Conservation (phyloP, 257 asterid species). For the Solanum medicagineum region DNA sequence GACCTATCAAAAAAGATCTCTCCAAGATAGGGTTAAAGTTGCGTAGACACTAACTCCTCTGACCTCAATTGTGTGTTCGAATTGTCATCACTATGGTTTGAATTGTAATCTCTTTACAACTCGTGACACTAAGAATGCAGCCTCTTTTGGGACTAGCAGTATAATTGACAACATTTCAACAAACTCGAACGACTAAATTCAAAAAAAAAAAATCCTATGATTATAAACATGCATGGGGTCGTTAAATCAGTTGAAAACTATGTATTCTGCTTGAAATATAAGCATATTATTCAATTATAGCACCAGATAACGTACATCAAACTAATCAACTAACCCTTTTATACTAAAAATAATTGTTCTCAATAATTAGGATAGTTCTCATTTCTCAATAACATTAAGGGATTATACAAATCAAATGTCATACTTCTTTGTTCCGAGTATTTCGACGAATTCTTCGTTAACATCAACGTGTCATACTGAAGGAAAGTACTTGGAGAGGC, state of each 20-base stretch:
- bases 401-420: not conserved
- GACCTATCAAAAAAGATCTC: not conserved
- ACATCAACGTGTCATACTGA: constrained; percentile 24
- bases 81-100: too few relatives aligned
- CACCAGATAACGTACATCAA: not conserved
- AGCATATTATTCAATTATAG: not conserved
- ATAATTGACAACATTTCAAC: too few relatives aligned
- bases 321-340: not conserved
- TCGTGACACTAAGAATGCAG: not conserved
- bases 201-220: not conserved
- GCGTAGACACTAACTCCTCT: too few relatives aligned
- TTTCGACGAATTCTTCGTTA: not conserved
- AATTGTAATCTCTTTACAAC: too few relatives aligned
- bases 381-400: not conserved
- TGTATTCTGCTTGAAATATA: not conserved
- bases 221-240: not conserved
- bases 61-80: too few relatives aligned
- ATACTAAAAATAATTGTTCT: not conserved
- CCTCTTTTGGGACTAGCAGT: not conserved
- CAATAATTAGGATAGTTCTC: not conserved
- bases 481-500: constrained; percentile 77
- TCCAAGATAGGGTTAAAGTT: too few relatives aligned
- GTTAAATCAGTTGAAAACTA: not conserved
- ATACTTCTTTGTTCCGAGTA: not conserved
- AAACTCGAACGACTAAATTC: too few relatives aligned